Evolutionary conservation across 805 yeast species (phyloP).

Genomic region (Candida rishiriensis): DNA sequence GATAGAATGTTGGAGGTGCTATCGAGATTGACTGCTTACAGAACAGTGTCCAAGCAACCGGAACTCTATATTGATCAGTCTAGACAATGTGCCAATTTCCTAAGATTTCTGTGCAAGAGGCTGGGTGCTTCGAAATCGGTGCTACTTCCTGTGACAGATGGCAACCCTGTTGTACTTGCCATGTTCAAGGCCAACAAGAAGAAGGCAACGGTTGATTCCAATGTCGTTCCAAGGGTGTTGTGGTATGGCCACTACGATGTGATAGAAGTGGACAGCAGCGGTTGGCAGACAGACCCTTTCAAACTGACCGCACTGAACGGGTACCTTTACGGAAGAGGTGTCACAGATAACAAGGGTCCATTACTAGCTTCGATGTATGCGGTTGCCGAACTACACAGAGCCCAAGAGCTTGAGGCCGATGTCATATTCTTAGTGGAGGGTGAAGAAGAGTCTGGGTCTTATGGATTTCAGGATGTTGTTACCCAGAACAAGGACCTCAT

Average conservation of each 20-base stretch:
- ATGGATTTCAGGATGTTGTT: conserved; percentile 75
- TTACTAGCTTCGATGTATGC: conserved; percentile 81
- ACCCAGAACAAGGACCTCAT: conserved; percentile 44
- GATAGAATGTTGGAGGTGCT: conserved; percentile 64
- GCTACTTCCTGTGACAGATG: conserved; percentile 67
- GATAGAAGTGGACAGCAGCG: conserved; percentile 60
- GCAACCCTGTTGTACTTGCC: conserved; percentile 85
- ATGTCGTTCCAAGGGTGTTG: conserved; percentile 42
- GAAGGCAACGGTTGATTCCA: background rate
- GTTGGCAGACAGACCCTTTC: conserved; percentile 81
- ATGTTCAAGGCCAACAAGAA: conserved; percentile 48
- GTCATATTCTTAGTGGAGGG: conserved; percentile 87
- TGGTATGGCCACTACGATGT: conserved; percentile 98
- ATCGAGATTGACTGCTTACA: conserved; percentile 57
- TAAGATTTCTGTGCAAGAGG: conserved; percentile 55
- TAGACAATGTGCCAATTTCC: conserved; percentile 77
- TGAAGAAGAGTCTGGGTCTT: conserved; percentile 91
- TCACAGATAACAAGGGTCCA: conserved; percentile 94
- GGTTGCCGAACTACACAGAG: conserved; percentile 63
- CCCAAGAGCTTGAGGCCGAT: conserved; percentile 55
- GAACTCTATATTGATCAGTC: conserved; percentile 70
- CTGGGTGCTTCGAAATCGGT: conserved; percentile 68
- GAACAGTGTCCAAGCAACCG: conserved; percentile 74
- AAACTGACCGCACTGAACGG: conserved; percentile 74
- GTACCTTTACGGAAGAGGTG: conserved; percentile 86